phyloP scores from a whole-genome alignment of 2,329 filamentous ascomycete genomes.

The Ophidiomyces ophidiicola region DNA sequence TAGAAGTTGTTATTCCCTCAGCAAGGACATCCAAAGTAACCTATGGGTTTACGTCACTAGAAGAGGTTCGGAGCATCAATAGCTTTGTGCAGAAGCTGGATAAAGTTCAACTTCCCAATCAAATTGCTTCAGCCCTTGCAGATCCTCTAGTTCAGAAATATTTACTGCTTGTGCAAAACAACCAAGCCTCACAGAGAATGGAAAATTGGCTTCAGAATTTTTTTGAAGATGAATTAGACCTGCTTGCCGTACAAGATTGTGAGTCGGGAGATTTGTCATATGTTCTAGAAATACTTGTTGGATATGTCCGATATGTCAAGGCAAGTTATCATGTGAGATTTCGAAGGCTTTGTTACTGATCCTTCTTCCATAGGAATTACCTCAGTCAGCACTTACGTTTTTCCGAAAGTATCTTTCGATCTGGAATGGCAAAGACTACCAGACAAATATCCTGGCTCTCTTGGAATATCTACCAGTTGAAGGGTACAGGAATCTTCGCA shows the following conservation, averaged over 20 bases:
- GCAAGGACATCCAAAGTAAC: constrained; percentile 64
- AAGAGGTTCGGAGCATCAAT: constrained; percentile 62
- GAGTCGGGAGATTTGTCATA: constrained; percentile 24
- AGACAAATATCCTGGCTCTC: constrained; percentile 30
- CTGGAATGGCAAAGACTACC: constrained; percentile 52
- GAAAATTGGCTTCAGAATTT: constrained; percentile 32
- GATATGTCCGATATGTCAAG: constrained; percentile 30
- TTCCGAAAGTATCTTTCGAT: constrained; percentile 41
- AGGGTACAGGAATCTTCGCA: constrained; percentile 25
- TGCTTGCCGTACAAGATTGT: constrained; percentile 32
- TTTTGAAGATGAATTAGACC: constrained; percentile 28
- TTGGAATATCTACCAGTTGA: constrained; percentile 26
- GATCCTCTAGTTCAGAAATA: constrained; percentile 69
- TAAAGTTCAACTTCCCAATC: constrained; percentile 67
- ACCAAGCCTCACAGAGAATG: constrained; percentile 32
- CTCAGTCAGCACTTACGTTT: constrained; percentile 25
- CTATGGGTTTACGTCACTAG: constrained; percentile 47
- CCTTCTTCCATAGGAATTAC: constrained; percentile 19
- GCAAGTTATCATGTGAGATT: no score
- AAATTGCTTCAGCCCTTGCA: constrained; percentile 62
- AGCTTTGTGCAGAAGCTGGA: constrained; percentile 62
- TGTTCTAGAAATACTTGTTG: constrained; percentile 25
- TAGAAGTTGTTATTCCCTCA: constrained; percentile 47
- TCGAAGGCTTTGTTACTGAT: constrained; percentile 6
- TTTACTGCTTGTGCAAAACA: constrained; percentile 53